A percentile compares a stretch with the other conserved stretches of the same genome.
phyloP scores from a whole-genome alignment of 495 filamentous ascomycete genomes.

The Terfezia claveryi region DNA sequence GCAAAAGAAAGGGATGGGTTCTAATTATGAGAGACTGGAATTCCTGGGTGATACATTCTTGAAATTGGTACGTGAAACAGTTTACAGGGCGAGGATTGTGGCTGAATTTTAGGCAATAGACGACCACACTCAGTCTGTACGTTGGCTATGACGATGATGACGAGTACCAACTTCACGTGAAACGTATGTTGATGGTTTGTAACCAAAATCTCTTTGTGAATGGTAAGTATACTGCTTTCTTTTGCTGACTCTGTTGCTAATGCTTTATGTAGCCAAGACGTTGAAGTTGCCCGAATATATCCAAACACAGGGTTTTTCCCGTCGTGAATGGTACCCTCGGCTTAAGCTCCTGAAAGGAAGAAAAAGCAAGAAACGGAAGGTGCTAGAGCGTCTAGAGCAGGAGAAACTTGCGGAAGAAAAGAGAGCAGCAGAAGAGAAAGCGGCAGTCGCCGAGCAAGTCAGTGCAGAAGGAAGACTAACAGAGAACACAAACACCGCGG shows the following conservation, averaged over 20 bases:
- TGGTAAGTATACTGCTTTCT: not conserved
- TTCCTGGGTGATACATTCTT: slow-evolving; percentile 87
- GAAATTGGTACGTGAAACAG: slow-evolving; percentile 38
- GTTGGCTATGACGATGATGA: slow-evolving; percentile 50
- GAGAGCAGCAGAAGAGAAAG: too few relatives aligned
- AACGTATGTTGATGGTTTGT: slow-evolving; percentile 77
- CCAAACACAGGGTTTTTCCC: slow-evolving; percentile 60
- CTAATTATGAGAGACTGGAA: slow-evolving; percentile 88
- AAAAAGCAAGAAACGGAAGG: slow-evolving; percentile 30
- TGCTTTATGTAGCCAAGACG: slow-evolving; percentile 28
- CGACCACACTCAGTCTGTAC: slow-evolving; percentile 70
- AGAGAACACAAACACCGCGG: too few relatives aligned
- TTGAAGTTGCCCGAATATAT: slow-evolving; percentile 54
- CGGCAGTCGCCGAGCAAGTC: too few relatives aligned
- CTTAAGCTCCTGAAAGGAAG: slow-evolving; percentile 36
- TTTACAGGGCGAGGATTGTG: too few relatives aligned
- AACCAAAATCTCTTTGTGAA: slow-evolving; percentile 72
- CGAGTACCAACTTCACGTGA: slow-evolving; percentile 75
- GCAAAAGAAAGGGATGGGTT: slow-evolving; percentile 74
- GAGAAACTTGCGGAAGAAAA: not conserved
- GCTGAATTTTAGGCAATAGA: slow-evolving; percentile 13
- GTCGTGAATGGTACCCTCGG: slow-evolving; percentile 21
- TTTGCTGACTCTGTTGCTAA: not conserved
- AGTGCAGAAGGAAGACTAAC: too few relatives aligned
- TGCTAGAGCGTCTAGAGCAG: not conserved